Conservation (phyloP, 2,329 filamentous ascomycete genomes). For the Talaromyces sp. region DNA sequence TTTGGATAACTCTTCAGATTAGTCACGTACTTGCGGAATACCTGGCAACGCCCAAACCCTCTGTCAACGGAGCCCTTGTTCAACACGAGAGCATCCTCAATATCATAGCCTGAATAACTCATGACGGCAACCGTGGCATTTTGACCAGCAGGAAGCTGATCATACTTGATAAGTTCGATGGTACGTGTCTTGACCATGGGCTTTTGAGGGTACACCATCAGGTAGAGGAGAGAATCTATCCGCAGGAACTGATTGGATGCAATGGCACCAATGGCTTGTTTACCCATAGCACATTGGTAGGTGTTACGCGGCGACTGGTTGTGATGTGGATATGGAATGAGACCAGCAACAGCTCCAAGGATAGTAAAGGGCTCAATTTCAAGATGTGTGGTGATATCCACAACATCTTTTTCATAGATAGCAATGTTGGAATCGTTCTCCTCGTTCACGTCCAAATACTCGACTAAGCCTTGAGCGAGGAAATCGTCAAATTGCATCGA, state of each 20-base stretch:
- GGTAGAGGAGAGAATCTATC: constrained; percentile 92
- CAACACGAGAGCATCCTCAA: constrained; percentile 92
- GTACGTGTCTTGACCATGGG: constrained; percentile 97
- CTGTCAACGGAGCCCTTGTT: constrained; percentile 95
- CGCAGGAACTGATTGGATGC: constrained; percentile 97
- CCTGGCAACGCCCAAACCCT: constrained; percentile 93
- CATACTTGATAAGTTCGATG: constrained; percentile 93
- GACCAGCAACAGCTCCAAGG: constrained; percentile 85
- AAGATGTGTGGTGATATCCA: constrained; percentile 78
- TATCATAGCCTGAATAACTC: constrained; percentile 99
- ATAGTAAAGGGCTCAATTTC: constrained; percentile 98
- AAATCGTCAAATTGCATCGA: constrained; percentile 92
- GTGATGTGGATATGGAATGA: constrained; percentile 97
- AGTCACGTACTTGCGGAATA: constrained; percentile 90
- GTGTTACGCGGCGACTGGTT: constrained; percentile 98
- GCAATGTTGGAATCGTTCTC: constrained; percentile 95
- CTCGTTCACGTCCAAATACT: constrained; percentile 97
- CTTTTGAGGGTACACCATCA: constrained; percentile 95
- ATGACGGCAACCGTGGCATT: constrained; percentile 98
- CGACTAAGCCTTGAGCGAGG: constrained; percentile 78
- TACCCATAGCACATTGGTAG: constrained; percentile 99
- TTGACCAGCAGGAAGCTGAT: constrained; percentile 93
- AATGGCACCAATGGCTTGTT: constrained; percentile 97
- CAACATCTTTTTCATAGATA: constrained; percentile 80
- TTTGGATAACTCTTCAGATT: constrained; percentile 87